Conservation (phyloP, 176 grass and related monocot genomes). For the Musa itinerans region DNA sequence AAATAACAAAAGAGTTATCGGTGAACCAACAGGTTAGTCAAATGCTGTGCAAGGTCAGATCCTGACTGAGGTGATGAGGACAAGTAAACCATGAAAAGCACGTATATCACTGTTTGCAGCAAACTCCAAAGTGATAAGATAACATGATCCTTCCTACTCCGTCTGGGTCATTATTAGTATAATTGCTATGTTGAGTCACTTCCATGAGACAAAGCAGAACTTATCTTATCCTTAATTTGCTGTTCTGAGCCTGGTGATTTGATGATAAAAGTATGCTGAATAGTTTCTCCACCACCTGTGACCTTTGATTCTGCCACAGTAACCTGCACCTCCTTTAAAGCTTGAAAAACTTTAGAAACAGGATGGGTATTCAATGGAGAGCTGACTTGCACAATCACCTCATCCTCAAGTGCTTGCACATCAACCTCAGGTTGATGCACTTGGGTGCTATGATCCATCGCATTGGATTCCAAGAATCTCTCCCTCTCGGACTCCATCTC, state of each 20-base stretch:
- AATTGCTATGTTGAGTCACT: constrained; percentile 25
- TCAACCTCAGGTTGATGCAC: constrained; percentile 52
- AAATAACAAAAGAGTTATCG: background rate
- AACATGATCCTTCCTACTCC: background rate
- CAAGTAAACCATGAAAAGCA: background rate
- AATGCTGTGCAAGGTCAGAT: constrained; percentile 3
- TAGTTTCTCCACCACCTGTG: background rate
- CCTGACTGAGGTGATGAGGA: background rate
- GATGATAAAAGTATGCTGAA: constrained; percentile 65
- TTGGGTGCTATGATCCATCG: constrained; percentile 30
- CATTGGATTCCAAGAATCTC: constrained; percentile 29
- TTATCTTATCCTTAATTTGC: constrained; percentile 79
- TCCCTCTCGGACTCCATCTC: constrained; percentile 84
- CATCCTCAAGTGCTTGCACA: constrained; percentile 70
- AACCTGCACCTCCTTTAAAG: constrained; percentile 73
- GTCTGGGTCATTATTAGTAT: background rate
- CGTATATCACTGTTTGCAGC: background rate
- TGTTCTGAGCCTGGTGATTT: constrained; percentile 64
- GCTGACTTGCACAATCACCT: constrained; percentile 68
- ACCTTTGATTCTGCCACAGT: constrained; percentile 62
- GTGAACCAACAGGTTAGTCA: constrained; percentile 2
- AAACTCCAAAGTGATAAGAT: background rate
- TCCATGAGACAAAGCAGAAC: constrained; percentile 46
- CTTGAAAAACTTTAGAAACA: constrained; percentile 52
- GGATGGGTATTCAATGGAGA: constrained; percentile 70